Evolutionary conservation across 257 asterid genomes (phyloP).

Genomic region (Penstemon barbatus): DNA sequence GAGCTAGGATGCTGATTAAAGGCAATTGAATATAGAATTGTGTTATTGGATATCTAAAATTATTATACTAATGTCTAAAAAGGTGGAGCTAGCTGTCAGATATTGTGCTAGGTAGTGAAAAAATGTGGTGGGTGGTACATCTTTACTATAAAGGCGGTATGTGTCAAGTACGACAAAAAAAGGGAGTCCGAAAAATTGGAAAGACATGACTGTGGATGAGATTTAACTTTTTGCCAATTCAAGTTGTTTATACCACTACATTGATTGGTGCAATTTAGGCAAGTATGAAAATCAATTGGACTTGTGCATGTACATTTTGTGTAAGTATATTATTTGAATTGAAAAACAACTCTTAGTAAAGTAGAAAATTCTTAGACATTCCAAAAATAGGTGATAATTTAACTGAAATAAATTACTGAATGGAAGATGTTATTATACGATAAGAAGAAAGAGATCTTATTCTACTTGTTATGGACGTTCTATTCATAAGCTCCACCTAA

Average conservation of each 20-base stretch:
- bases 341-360: not conserved
- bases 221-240: not conserved
- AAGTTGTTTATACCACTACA: not conserved
- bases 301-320: not conserved
- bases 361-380: not conserved
- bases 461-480: not conserved
- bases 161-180: no score
- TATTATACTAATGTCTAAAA: no score
- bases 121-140: no score
- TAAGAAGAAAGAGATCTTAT: not conserved
- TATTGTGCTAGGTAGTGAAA: no score
- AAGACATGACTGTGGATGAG: not conserved
- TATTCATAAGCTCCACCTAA: not conserved
- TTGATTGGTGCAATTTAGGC: not conserved
- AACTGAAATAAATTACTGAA: not conserved
- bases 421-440: not conserved
- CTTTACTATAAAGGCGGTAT: no score
- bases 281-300: not conserved
- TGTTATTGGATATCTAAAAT: no score
- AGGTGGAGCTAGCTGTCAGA: no score
- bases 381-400: not conserved
- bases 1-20: no score
- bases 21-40: no score
- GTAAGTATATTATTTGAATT: not conserved
- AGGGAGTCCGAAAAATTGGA: no score